Base-by-base conservation (phyloP, 2,329 filamentous ascomycete species). In the Pyrenochaeta sp. region DNA sequence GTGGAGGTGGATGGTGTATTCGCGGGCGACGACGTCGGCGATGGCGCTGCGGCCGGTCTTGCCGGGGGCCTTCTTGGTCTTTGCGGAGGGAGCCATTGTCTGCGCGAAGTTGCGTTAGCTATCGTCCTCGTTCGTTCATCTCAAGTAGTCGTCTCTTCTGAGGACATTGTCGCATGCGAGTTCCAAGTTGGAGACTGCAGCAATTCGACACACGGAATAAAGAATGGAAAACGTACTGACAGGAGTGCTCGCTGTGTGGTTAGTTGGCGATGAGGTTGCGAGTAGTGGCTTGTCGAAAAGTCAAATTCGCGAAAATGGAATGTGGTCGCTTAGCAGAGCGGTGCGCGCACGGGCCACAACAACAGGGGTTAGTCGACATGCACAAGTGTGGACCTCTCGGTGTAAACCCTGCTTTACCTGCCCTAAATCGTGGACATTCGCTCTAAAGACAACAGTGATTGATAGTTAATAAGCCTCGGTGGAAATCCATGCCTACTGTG, bases 1-100 rank as follows among this genome's bases (percentile, higher is more conserved):
- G 90, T 99, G 94, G 72, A 99, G 83, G 86, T 99, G 93, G 83
- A 99, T 97, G 80, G 94, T 99, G 87, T 99, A 99, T 85, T 99
- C 95, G 85, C 94, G 90, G 73, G 94, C 88, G 78, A 99, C 93
- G 76, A 99, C 95, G 81, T 99, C 93, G 80, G 90, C 87, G 79
- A 99, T 96, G 82, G 95, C 95, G 79, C 90, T 96, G 76, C 92
- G 90, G 72, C 78, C 76, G 67, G 77, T 67, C 82, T 87, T 88
- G 76, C 78, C 80, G 70, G 82, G 74, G 60, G 81, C 78, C 80
- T 85, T 87, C 80, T 85, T 83, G 50, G 63, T 76, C 72, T 65
- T 61, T 58, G 69, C 62, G 65, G 52, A 69, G 49, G 57, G 56
- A 44, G 75, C 66, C 75, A 77, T 77, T 66, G 63, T 63, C 67